Evolutionary conservation across 2,329 filamentous ascomycete genomes (phyloP), one percentile per base, ranked within the genome.

Genomic region (Lachnellula suecica): DNA sequence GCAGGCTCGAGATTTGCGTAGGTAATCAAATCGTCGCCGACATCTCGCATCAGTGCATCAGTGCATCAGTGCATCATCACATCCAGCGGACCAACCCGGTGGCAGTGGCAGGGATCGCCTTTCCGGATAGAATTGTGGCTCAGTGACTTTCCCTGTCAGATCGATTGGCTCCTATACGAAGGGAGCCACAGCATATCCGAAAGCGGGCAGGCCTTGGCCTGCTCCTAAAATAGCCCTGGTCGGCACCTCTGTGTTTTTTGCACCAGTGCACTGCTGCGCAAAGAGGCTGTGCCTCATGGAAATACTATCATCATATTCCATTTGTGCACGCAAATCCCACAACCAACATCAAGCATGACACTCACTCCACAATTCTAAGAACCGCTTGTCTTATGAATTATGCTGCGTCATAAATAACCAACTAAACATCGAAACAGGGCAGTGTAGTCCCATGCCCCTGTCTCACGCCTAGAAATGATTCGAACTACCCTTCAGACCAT

Each of bases 251-350:
- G 23, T 25, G 31, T 47, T 17, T 23, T 19, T 44, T 40, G 8
- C 17, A 25, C 27, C 46, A 29, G 34, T 41, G 34, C 47, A 46
- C 29, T 19, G 49, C 54, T 55, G 52, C 52, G 52, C 47, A 57
- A 50, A 50, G 57, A 53, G 58, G 58, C 58, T 53, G 55, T 59
- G 57, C 51, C 29, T 44, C 24, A 29, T 11, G 35, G 25, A 23
- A 8, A 35, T 17, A 25, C 40, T 41, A 40, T 40, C 44, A 46
- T 51, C 51, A 42, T 47, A 13, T 47, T 29, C 40, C 29, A 43
- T 35, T 17, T 35, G 31, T 43, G 40, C 2, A 15, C 22, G 22
- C 10, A 19, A 24, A 35, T 20, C 47, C 27, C 24, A 42, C 27
- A 31, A 41, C 44, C 17, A n/a, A 15, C 17, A 40, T 45, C 41